phyloP scores from a whole-genome alignment of 2,329 filamentous ascomycete genomes.

The Gaeumannomyces tritici region DNA sequence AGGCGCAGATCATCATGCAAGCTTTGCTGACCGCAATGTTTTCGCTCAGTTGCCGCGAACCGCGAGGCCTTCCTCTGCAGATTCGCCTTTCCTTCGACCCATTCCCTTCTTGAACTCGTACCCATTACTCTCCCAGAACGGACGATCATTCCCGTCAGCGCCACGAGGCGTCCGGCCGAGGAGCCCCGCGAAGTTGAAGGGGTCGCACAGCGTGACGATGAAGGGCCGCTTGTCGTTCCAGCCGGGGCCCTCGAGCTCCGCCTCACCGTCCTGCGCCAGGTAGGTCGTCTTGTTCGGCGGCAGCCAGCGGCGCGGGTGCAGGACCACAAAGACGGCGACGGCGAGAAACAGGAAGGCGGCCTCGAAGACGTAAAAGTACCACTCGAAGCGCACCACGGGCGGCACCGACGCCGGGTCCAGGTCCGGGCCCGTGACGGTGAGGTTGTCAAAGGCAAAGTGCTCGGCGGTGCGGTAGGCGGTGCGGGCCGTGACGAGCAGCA shows the following conservation, averaged over 20 bases:
- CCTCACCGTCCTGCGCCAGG: slow-evolving; percentile 26
- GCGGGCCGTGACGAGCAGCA: slow-evolving; percentile 33
- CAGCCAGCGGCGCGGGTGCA: slow-evolving; percentile 27
- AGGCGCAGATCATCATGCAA: too few species aligned
- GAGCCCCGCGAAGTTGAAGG: slow-evolving; percentile 9
- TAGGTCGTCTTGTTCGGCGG: slow-evolving; percentile 24
- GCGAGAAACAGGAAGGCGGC: slow-evolving; percentile 28
- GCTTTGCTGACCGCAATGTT: too few species aligned
- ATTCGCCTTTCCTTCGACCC: not conserved
- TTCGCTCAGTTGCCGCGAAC: too few species aligned
- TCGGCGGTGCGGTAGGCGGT: slow-evolving; percentile 40
- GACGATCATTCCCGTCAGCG: slow-evolving; percentile 2
- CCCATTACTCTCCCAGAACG: slow-evolving; percentile 10
- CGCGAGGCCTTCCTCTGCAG: not conserved
- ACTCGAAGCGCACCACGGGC: slow-evolving; percentile 30
- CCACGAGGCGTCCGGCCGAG: not conserved
- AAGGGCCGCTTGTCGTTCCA: slow-evolving; percentile 18
- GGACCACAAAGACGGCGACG: slow-evolving; percentile 25
- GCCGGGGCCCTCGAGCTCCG: slow-evolving; percentile 20
- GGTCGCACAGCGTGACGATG: slow-evolving; percentile 12
- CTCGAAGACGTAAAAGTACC: slow-evolving; percentile 36
- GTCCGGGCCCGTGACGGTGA: slow-evolving; percentile 16
- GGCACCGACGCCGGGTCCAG: slow-evolving; percentile 15
- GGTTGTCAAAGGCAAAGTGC: slow-evolving; percentile 28
- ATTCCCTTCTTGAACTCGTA: not conserved